These are phyloP conservation scores for Megacollybia marginata DNA, from an alignment of 768 basidiomycete species.

Conservation along the genomic window DNA sequence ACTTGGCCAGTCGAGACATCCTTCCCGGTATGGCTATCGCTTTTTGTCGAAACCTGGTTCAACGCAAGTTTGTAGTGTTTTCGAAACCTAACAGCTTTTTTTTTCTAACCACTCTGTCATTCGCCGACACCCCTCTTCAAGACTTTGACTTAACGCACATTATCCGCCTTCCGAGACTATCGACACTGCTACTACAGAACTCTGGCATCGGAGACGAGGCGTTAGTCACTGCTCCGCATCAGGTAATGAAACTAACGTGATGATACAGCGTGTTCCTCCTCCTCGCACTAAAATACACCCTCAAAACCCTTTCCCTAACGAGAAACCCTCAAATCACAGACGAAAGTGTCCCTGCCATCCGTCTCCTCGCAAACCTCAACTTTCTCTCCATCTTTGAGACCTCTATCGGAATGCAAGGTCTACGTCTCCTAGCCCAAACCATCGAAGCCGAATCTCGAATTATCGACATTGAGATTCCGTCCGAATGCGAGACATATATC, in stretches of 20 bases:
- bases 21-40: slow-evolving; percentile 29
- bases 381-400: slow-evolving; percentile 51
- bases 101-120: slow-evolving; percentile 41
- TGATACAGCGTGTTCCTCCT: slow-evolving; percentile 49
- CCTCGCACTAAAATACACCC: slow-evolving; percentile 44
- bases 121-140: slow-evolving; percentile 34
- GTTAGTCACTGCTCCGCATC: slow-evolving; percentile 24
- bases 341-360: slow-evolving; percentile 48
- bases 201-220: slow-evolving; percentile 58
- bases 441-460: slow-evolving; percentile 29
- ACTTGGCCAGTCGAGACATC: slow-evolving; percentile 34
- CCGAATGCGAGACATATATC: slow-evolving; percentile 44
- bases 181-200: slow-evolving; percentile 37
- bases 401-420: slow-evolving; percentile 46
- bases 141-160: slow-evolving; percentile 45
- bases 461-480: slow-evolving; percentile 49
- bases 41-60: slow-evolving; percentile 1
- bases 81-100: slow-evolving; percentile 43
- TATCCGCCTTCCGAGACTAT: slow-evolving; percentile 45
- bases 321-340: slow-evolving; percentile 47
- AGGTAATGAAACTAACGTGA: not conserved
- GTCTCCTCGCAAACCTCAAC: slow-evolving; percentile 37
- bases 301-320: slow-evolving; percentile 45
- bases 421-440: slow-evolving; percentile 39
- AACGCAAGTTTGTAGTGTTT: slow-evolving; percentile 32